Percentiles rank a stretch among this genome's conserved stretches.
Evolutionary conservation across 2,329 filamentous ascomycete species (phyloP).

Genomic region (Penicillium italicum): DNA sequence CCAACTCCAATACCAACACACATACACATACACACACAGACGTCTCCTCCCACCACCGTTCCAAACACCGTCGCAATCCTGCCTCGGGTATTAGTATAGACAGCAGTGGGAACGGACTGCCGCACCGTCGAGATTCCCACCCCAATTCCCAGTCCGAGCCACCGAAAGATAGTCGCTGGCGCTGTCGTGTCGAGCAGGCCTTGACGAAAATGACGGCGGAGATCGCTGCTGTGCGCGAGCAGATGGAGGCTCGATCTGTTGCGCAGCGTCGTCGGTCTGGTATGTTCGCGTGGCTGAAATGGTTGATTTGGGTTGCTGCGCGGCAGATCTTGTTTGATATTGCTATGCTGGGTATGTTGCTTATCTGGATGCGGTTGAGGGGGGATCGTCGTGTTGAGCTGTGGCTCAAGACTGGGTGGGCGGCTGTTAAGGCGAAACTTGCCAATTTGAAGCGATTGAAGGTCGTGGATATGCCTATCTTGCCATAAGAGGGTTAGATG

Average conservation of each 20-base stretch:
- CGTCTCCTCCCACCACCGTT: conserved; percentile 6
- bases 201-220: conserved; percentile 88
- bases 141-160: conserved; percentile 49
- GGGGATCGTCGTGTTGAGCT: conserved; percentile 44
- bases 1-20: conserved; percentile 6
- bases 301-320: conserved; percentile 64
- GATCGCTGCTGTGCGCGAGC: conserved; percentile 85
- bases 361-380: conserved; percentile 42
- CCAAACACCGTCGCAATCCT: conserved; percentile 10
- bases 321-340: conserved; percentile 74
- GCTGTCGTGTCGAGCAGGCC: conserved; percentile 75
- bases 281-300: conserved; percentile 66
- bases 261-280: conserved; percentile 64
- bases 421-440: conserved; percentile 34
- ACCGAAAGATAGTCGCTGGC: conserved; percentile 70
- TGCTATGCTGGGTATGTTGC: conserved; percentile 45
- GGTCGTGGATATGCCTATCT: conserved; percentile 23
- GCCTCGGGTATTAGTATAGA: conserved; percentile 6
- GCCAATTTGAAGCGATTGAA: conserved; percentile 26
- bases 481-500: conserved; percentile 20
- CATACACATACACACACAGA: conserved; percentile 24
- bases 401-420: conserved; percentile 33
- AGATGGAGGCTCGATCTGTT: conserved; percentile 73
- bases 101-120: conserved; percentile 8
- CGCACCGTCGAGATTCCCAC: conserved; percentile 6